Base-by-base conservation (phyloP, 78 protist species). In the Monosiga brevicollis region DNA sequence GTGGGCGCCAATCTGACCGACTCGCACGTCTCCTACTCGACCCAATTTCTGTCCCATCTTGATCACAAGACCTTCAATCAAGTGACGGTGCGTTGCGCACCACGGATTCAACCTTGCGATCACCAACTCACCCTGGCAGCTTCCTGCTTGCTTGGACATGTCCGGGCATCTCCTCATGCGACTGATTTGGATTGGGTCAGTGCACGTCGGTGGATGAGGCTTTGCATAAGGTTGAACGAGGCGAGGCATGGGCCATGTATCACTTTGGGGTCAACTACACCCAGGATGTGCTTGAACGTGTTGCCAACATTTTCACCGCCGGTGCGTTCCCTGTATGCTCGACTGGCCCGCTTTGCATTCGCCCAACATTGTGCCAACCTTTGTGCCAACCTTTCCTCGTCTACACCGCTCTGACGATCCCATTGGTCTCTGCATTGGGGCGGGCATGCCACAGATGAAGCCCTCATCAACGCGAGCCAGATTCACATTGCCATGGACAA, bases 71-170 rank as follows among this genome's bases (percentile, higher is more conserved):
- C 26, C 54, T 39, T 72, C 41, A 15, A 62, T 9, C 85, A 55
- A 54, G 86, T 76, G 26, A 73, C 40, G 76, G 78, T 62, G 36
- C 43, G 24, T 55, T 78, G 32, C 77, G 78, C 39, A 37, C 80
- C 40, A n/a, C n/a, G n/a, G n/a, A n/a, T n/a, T n/a, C n/a, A n/a
- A n/a, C n/a, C n/a, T n/a, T n/a, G n/a, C n/a, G n/a, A n/a, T n/a
- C n/a, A n/a, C n/a, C n/a, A n/a, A n/a, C n/a, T n/a, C n/a, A n/a
- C n/a, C n/a, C n/a, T n/a, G n/a, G n/a, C 81, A 73, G 38, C 55
- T 74, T 39, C 73, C 41, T 71, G 81, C 82, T 1, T n/a, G n/a
- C n/a, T n/a, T n/a, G n/a, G n/a, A n/a, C n/a, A n/a, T n/a, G n/a
- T n/a, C n/a, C n/a, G n/a, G n/a, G n/a, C n/a, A n/a, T n/a, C n/a